Evolutionary conservation across 2,329 filamentous ascomycete species (phyloP), one percentile per base, ranked within the genome.

Genomic region (Chalaropsis thielavioides): DNA sequence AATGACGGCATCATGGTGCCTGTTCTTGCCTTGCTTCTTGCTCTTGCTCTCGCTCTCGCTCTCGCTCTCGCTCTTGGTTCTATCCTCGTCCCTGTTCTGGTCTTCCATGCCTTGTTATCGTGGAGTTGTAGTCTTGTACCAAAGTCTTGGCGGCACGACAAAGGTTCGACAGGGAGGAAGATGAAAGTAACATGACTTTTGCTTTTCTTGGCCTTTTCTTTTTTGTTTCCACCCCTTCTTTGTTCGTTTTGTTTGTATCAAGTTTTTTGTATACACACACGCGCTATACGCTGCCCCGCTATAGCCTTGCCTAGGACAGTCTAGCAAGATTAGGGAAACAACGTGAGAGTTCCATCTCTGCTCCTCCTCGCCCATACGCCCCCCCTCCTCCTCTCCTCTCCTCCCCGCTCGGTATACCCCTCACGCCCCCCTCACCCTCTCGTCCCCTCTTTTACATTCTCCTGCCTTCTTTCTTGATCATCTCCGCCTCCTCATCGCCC

Each of bases 141-240:
- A 56, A 31, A 17, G 51, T 56, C 51, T 56, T 56, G 51, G 51
- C 51, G 27, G 15, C 51, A 56, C 15, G 51, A 56, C 51, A 56
- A 56, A 56, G 51, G 51, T 56, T 56, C 51, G 24, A 56, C 51
- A 56, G 27, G 51, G 51, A 56, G 51, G 51, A 56, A 35, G 51
- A 13, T n/a, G 24, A n/a, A 56, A 35, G 51, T 56, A 56, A 56
- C 51, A 56, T 56, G 51, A 35, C 51, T 17, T 43, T 13, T 31
- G 31, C 6, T 31, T 31, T 31, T 31, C 2, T 31, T 31, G n/a
- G n/a, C 22, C n/a, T 24, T 49, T 49, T 22, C 6, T 13, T 6
- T 49, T 49, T 49, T 31, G 6, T 31, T 31, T 31, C 31, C n/a
- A n/a, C n/a, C n/a, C 2, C 2, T 44, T 13, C 10, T 44, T 44